Evolutionary conservation across 2,329 filamentous ascomycete species (phyloP).

Genomic region (Talaromyces sp.): DNA sequence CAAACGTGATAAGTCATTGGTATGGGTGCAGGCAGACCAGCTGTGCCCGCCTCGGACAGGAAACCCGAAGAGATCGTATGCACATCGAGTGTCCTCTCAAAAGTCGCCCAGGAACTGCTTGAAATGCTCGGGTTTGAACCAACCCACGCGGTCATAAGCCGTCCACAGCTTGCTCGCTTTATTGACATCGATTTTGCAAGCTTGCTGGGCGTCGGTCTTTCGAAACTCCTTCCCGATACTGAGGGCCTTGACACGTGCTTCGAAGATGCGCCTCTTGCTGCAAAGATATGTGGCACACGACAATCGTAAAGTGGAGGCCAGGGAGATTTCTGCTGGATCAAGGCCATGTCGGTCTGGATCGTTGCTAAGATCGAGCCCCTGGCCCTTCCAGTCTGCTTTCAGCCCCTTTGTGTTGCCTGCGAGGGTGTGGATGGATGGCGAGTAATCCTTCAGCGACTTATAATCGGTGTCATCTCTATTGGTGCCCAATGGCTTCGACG

Average conservation of each 20-base stretch:
- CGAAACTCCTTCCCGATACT: slow-evolving; percentile 75
- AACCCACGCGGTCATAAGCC: slow-evolving; percentile 80
- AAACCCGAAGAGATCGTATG: background rate
- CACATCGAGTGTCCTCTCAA: background rate
- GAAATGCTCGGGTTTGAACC: slow-evolving; percentile 61
- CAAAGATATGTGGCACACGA: slow-evolving; percentile 85
- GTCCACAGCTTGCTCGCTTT: slow-evolving; percentile 92
- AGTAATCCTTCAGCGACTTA: slow-evolving; percentile 64
- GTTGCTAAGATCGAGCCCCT: slow-evolving; percentile 67
- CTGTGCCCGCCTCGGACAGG: slow-evolving; percentile 2
- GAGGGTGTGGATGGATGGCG: slow-evolving; percentile 64
- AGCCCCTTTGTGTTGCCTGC: slow-evolving; percentile 64
- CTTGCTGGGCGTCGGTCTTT: slow-evolving; percentile 92
- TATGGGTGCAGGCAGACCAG: slow-evolving; percentile 8
- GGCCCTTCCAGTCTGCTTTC: slow-evolving; percentile 84
- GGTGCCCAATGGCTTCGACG: slow-evolving; percentile 44
- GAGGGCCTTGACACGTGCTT: slow-evolving; percentile 64
- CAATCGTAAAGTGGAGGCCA: slow-evolving; percentile 75
- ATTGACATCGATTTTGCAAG: slow-evolving; percentile 98
- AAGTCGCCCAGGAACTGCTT: slow-evolving; percentile 34
- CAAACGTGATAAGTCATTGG: background rate
- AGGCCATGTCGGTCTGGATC: slow-evolving; percentile 68
- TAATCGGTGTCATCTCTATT: slow-evolving; percentile 83
- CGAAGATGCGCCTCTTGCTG: slow-evolving; percentile 89
- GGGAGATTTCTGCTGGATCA: slow-evolving; percentile 69